Conservation (phyloP, 768 basidiomycete genomes). For the Trametes gibbosa region DNA sequence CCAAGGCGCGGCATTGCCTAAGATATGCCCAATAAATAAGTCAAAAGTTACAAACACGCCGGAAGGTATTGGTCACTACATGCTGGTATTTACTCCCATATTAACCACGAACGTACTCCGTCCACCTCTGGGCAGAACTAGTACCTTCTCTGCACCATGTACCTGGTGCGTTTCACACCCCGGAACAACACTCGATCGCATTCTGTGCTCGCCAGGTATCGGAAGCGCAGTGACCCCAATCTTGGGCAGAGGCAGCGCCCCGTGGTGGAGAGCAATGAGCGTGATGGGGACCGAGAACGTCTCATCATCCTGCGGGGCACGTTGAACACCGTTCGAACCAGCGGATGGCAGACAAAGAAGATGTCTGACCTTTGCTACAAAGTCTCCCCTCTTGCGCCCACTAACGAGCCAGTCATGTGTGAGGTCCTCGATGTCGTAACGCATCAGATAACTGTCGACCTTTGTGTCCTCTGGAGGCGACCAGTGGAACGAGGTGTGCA, state of each 20-base stretch:
- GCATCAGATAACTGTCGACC: conserved; percentile 49
- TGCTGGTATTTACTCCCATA: conserved; percentile 43
- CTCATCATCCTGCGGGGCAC: conserved; percentile 50
- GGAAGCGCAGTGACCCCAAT: conserved; percentile 63
- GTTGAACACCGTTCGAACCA: background rate
- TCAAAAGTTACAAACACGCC: background rate
- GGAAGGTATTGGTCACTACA: conserved; percentile 2
- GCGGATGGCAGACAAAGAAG: background rate
- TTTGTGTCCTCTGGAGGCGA: conserved; percentile 43
- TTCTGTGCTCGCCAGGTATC: conserved; percentile 47
- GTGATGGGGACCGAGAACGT: conserved; percentile 63
- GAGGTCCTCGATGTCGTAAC: conserved; percentile 81
- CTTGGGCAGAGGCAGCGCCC: conserved; percentile 74
- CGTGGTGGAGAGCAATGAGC: conserved; percentile 85
- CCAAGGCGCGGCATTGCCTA: too few relatives aligned
- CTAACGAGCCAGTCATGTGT: conserved; percentile 87
- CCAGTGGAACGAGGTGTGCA: conserved; percentile 81
- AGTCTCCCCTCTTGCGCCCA: conserved; percentile 84
- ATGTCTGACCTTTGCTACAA: conserved; percentile 59
- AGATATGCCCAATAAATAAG: background rate
- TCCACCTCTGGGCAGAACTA: conserved; percentile 81
- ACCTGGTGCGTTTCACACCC: conserved; percentile 78
- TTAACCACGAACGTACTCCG: conserved; percentile 77
- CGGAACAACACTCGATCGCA: conserved; percentile 58
- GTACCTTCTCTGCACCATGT: conserved; percentile 78